Conservation (phyloP, 352 stramenopile genomes). For the Phytophthora sansomeana region DNA sequence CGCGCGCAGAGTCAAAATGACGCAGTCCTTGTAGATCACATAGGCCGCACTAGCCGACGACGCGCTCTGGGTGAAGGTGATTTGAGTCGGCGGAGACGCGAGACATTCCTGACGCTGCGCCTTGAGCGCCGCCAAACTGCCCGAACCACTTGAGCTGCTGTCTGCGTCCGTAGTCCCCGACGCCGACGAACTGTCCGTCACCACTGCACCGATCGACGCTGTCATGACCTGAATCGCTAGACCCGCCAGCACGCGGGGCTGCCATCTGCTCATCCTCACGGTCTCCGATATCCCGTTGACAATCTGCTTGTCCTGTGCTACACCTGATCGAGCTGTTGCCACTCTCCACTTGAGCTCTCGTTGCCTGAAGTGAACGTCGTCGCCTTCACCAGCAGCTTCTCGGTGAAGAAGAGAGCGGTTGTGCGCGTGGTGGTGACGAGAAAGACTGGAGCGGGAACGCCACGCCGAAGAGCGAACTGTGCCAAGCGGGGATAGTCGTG, state of each 20-base stretch:
- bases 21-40: slow-evolving; percentile 43
- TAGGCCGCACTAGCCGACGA: slow-evolving; percentile 33
- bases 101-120: slow-evolving; percentile 37
- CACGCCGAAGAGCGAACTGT: slow-evolving; percentile 14
- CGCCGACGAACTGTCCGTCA: background rate
- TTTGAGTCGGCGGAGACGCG: slow-evolving; percentile 23
- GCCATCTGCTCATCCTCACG: slow-evolving; percentile 23
- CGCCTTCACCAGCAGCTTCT: slow-evolving; percentile 23
- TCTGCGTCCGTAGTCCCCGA: background rate
- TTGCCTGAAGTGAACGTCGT: background rate
- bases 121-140: slow-evolving; percentile 34
- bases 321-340: slow-evolving; percentile 12
- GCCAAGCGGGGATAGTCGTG: slow-evolving; percentile 26
- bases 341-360: slow-evolving; percentile 1
- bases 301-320: slow-evolving; percentile 1
- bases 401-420: slow-evolving; percentile 25
- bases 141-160: slow-evolving; percentile 14
- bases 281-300: slow-evolving; percentile 6
- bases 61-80: slow-evolving; percentile 37
- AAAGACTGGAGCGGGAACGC: slow-evolving; percentile 19
- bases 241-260: slow-evolving; percentile 10
- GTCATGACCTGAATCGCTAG: slow-evolving; percentile 23
- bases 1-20: slow-evolving; percentile 36
- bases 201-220: background rate
- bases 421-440: slow-evolving; percentile 11